Conservation (phyloP, 257 asterid species). For the Avicennia marina region DNA sequence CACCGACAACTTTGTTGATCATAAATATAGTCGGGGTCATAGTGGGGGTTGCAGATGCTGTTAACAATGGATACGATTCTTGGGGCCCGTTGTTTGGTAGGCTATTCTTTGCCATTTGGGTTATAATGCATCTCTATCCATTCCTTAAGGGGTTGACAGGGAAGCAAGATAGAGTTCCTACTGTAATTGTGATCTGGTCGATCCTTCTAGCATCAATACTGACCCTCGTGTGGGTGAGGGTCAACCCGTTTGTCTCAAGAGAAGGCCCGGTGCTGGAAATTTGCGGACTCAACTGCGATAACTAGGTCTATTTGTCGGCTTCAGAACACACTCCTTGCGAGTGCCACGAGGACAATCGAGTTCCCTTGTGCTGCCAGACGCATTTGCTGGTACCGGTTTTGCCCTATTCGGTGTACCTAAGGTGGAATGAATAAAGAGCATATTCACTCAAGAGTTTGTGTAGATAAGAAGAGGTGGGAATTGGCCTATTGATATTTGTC, state of each 20-base stretch:
- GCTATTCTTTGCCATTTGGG: conserved; percentile 59
- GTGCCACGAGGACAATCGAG: too few relatives aligned
- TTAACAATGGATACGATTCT: conserved; percentile 61
- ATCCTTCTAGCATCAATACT: conserved; percentile 51
- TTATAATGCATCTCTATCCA: conserved; percentile 61
- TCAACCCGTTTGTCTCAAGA: conserved; percentile 59
- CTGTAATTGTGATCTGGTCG: conserved; percentile 62
- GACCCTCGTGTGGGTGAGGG: conserved; percentile 56
- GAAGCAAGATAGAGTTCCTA: conserved; percentile 49
- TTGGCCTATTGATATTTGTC: background rate
- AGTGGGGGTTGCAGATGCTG: conserved; percentile 51
- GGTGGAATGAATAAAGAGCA: too few relatives aligned
- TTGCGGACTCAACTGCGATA: conserved; percentile 52
- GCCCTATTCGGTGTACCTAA: too few relatives aligned
- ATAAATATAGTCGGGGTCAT: conserved; percentile 50
- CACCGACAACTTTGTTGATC: conserved; percentile 51
- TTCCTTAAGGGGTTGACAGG: conserved; percentile 61
- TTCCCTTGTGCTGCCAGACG: too few relatives aligned
- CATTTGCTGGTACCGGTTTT: too few relatives aligned
- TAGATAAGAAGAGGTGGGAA: background rate
- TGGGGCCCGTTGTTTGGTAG: conserved; percentile 66
- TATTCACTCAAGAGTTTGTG: background rate
- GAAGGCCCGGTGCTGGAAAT: conserved; percentile 59
- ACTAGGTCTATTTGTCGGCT: conserved; percentile 9
- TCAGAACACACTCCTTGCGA: too few relatives aligned